Evolutionary conservation across 2,329 filamentous ascomycete genomes (phyloP), one percentile per base, ranked within the genome.

Genomic region (Albophoma yamanashiensis): DNA sequence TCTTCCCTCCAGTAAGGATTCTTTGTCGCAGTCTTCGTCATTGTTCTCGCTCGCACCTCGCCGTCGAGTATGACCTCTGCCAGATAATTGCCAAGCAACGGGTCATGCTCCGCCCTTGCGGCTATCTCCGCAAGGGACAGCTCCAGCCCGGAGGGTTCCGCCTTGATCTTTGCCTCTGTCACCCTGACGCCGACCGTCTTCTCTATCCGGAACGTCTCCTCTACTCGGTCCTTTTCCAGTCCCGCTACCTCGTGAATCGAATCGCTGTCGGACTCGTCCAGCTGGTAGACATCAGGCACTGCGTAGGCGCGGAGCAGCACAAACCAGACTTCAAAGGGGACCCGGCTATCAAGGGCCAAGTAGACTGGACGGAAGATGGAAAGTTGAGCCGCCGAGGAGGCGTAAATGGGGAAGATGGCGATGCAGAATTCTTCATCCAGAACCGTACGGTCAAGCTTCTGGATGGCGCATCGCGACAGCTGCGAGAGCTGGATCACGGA

Each of bases 321-420:
- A 68, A 96, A 93, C 94, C 94, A 99, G 15, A 97, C 94, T 71
- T 99, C 94, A 67, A 95, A 96, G n/a, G 96, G 79, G 8, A 96
- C 86, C 50, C 92, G 84, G 34, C 85, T 92, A 66, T 97, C 93
- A 53, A 97, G 76, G 4, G 91, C 89, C 40, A 99, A 79, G 70
- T 96, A 97, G 42, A 97, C 87, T 0, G 94, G 93, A n/a, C 90
- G 86, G 61, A 91, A 87, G 36, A 93, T 83, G 8, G 89, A 88
- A 60, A 93, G 79, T 22, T 88, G 83, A 3, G 85, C 88, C 1
- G 90, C 83, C 25, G 85, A 85, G 12, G 89, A 82, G 0, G 91
- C 87, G 73, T 99, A 97, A 63, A 93, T 92, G 20, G 94, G 93
- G 69, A 97, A 97, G 55, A 99, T 93, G 58, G 91, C 92, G 64